A percentile compares a stretch with the other conserved stretches of the same genome.
phyloP scores from a whole-genome alignment of 1,284 basidiomycete genomes.

The Irpex sp. region DNA sequence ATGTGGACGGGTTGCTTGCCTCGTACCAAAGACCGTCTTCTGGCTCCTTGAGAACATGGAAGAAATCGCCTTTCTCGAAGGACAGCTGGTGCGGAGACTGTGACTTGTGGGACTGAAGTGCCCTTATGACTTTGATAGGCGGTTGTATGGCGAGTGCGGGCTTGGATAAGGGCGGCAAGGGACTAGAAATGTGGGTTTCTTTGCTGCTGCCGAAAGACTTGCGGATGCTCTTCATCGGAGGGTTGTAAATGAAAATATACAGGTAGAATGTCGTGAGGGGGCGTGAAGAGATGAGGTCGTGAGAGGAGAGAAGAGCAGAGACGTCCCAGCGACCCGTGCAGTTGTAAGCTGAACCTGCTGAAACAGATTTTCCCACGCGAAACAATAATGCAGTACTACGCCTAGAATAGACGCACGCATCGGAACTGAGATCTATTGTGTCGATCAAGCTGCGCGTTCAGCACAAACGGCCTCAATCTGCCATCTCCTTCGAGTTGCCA shows the following conservation, averaged over 20 bases:
- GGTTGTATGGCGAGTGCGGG: conserved; percentile 67
- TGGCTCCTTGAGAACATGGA: conserved; percentile 84
- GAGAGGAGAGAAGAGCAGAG: conserved; percentile 6
- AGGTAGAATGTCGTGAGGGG: conserved; percentile 29
- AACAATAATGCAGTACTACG: background rate
- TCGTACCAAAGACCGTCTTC: conserved; percentile 72
- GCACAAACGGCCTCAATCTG: background rate
- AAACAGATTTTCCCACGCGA: conserved; percentile 1
- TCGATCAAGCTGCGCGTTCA: background rate
- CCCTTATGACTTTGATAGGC: conserved; percentile 95
- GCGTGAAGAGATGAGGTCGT: conserved; percentile 21
- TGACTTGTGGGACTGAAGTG: conserved; percentile 68
- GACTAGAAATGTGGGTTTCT: conserved; percentile 67
- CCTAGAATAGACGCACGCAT: conserved; percentile 1
- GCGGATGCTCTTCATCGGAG: conserved; percentile 79
- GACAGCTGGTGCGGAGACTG: conserved; percentile 84
- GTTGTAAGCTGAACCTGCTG: conserved; percentile 3
- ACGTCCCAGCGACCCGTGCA: conserved; percentile 3
- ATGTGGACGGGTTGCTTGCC: conserved; percentile 89
- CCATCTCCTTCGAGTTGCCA: background rate
- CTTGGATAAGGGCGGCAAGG: conserved; percentile 62
- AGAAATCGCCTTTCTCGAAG: conserved; percentile 96
- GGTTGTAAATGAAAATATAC: conserved; percentile 17
- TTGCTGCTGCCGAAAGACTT: conserved; percentile 76
- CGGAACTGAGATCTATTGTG: background rate